Evolutionary conservation across 768 basidiomycete species (phyloP), one percentile per base, ranked within the genome.

Genomic region (Boletus bicolor): DNA sequence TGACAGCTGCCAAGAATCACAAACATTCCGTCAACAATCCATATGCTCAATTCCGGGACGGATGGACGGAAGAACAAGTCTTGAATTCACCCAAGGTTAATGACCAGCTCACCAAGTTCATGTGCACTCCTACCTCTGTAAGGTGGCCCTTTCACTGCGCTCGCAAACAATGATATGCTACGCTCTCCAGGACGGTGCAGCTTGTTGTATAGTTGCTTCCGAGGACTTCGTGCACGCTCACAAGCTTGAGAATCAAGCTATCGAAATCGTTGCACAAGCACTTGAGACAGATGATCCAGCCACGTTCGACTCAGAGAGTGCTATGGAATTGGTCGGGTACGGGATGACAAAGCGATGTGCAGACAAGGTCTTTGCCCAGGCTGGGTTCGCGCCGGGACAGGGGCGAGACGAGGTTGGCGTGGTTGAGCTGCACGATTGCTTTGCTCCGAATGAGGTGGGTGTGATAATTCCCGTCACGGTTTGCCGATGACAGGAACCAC

Each of bases 81-180:
- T 69, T 89, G 53, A 75, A 78, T 5, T 80, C 87, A 4, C 78
- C 80, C 7, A 84, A 84, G 70, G 82, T 91, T 61, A 84, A 77
- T 30, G 82, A 81, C 34, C 79, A 86, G 62, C 74, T 90, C 37
- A 91, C 90, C 0, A 87, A 86, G 68, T 83, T 81, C 66, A 92
- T 91, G 87, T 92, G 88, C 64, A 89, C 86, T 59, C 90, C 90
- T 0, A 92, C 90, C n/a, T 91, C 82, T 37, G 87, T 83, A 53
- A 57, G 80, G 64, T n/a, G 7, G 17, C 12, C 7, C n/a, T 28
- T 14, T 12, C 19, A 19, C 10, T 7, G 6, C n/a, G 12, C 21
- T 15, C 37, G 7, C 34, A 30, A 34, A 15, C 6, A 12, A 12
- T 51, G n/a, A 44, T 6, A n/a, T n/a, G 2, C 0, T 3, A n/a